A percentile compares a stretch with the other conserved stretches of the same genome.
Evolutionary conservation across 148 eudicot genomes (phyloP).

Genomic region (Euryodendron excelsum): DNA sequence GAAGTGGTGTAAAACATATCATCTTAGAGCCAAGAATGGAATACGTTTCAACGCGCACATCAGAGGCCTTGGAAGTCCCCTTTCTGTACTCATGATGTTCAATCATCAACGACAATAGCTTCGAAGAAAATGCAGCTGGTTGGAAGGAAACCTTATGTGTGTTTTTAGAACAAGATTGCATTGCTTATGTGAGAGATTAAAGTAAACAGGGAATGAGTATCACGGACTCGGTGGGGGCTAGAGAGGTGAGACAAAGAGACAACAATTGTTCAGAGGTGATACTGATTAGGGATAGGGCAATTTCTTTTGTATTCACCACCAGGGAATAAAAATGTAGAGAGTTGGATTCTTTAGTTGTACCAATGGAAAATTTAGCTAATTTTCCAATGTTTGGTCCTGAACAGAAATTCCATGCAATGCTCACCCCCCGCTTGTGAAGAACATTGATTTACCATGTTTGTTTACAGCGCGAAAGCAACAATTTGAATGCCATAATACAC

Average conservation of each 20-base stretch:
- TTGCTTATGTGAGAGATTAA: neutral
- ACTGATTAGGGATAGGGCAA: neutral
- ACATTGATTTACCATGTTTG: too few relatives aligned
- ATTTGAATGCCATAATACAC: too few relatives aligned
- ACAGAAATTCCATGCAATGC: neutral
- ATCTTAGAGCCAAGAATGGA: neutral
- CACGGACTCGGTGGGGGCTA: neutral
- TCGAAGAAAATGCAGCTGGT: neutral
- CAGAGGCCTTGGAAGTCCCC: neutral
- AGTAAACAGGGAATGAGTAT: neutral
- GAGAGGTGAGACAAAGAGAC: constrained; percentile 10
- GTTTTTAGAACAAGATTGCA: neutral
- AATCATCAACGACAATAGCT: too few relatives aligned
- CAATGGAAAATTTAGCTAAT: constrained; percentile 10
- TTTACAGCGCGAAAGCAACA: too few relatives aligned
- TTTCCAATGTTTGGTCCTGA: neutral
- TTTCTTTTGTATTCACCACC: neutral
- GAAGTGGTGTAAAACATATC: constrained; percentile 26
- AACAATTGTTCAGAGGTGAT: constrained; percentile 8
- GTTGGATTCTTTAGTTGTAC: constrained; percentile 12
- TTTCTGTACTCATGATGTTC: neutral
- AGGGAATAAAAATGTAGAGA: constrained; percentile 13
- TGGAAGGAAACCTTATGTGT: neutral
- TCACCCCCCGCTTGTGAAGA: too few relatives aligned
- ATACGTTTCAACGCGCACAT: neutral